Base-by-base conservation (phyloP, 2,329 filamentous ascomycete genomes). In the Rhynchosporium agropyri region DNA sequence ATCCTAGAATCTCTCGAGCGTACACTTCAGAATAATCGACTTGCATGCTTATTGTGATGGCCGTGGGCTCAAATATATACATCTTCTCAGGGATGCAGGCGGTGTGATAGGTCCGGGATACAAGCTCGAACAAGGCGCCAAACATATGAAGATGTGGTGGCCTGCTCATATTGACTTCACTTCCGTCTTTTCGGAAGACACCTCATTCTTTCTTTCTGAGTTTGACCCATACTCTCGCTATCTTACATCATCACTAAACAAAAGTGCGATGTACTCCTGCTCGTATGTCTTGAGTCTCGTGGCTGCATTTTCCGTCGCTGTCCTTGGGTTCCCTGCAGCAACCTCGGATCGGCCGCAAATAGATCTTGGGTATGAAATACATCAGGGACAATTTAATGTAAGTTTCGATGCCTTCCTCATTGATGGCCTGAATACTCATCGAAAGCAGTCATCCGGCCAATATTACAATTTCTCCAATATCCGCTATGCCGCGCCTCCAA, bases 401-500 rank as follows among this genome's bases (percentile, higher is more conserved):
- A 43, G 57, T 31, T 36, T 26, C 3, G 43, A n/a, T 53, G 4
- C 3, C 13, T n/a, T n/a, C n/a, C n/a, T 4, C 10, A 2, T 38
- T 42, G 5, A 36, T 13, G 4, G 8, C 10, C 33, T 6, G 28
- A 4, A 5, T 40, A 15, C 51, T 54, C 36, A 54, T 29, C 20
- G 2, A 6, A 3, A 54, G 4, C 31, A 69, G 67, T 46, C 57
- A 26, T 66, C 63, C 1, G 65, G 65, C 10, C 46, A 67, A 83
- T 76, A 73, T 60, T 77, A 77, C 67, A 69, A 70, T 15, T 77
- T 77, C 66, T 74, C 67, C 55, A 79, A 78, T 20, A 76, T 81
- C 53, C 73, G 77, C 13, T 81, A 77, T 62, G 79, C 79, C 3
- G 75, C 73, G 5, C 72, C 79, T 7, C 79, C 79, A 10, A 65